These are phyloP conservation scores for Talaromyces sp. DNA, from an alignment of 2,329 filamentous ascomycete species.

Conservation along the genomic window DNA sequence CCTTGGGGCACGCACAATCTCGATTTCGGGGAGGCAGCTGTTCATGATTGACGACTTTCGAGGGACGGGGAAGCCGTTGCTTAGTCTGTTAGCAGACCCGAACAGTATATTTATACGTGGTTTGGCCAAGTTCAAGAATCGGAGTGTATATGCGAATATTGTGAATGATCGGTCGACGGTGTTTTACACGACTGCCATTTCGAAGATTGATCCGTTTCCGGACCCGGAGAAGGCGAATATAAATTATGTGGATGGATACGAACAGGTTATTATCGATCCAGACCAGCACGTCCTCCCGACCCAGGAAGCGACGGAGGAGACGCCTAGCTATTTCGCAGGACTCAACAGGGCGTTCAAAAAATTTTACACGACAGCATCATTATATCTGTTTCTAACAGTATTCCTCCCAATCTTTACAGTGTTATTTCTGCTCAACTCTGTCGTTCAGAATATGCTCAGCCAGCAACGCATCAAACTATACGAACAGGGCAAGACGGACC, in stretches of 20 bases:
- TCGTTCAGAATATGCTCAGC: slow-evolving; percentile 72
- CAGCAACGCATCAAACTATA: slow-evolving; percentile 71
- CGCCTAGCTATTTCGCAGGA: slow-evolving; percentile 19
- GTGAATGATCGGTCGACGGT: slow-evolving; percentile 78
- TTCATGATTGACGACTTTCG: slow-evolving; percentile 85
- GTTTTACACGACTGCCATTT: slow-evolving; percentile 78
- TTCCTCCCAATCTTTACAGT: slow-evolving; percentile 70
- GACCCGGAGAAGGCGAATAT: slow-evolving; percentile 65
- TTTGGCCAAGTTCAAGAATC: slow-evolving; percentile 70
- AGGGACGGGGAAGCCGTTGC: slow-evolving; percentile 73
- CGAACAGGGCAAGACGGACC: slow-evolving; percentile 65
- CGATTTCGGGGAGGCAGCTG: slow-evolving; percentile 78
- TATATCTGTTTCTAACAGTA: slow-evolving; percentile 62
- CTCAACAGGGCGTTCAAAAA: slow-evolving; percentile 33
- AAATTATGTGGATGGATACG: slow-evolving; percentile 71
- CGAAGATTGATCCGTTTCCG: slow-evolving; percentile 72
- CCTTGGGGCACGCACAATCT: slow-evolving; percentile 76
- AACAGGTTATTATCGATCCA: slow-evolving; percentile 68
- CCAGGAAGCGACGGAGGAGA: slow-evolving; percentile 21
- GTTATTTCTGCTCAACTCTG: slow-evolving; percentile 71
- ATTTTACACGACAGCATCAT: slow-evolving; percentile 56
- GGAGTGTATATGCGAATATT: slow-evolving; percentile 79
- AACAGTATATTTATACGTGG: slow-evolving; percentile 81
- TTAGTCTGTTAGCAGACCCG: slow-evolving; percentile 77
- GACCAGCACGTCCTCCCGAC: slow-evolving; percentile 22